A percentile compares a stretch with the other conserved stretches of the same genome.
phyloP scores from a whole-genome alignment of 805 yeast species.

The Candida coleopterorum region DNA sequence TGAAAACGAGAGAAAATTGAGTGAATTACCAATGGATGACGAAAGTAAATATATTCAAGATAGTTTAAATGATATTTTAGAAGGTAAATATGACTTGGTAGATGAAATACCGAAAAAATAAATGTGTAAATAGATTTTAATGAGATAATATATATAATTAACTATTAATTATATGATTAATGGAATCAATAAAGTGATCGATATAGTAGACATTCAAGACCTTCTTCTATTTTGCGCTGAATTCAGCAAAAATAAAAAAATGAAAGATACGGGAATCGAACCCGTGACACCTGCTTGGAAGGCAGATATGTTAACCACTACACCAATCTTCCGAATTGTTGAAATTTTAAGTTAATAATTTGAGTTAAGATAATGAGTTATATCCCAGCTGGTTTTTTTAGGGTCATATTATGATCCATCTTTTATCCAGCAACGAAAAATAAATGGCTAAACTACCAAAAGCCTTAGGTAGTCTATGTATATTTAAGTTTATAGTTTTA shows the following conservation, averaged over 20 bases:
- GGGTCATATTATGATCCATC: too few species aligned
- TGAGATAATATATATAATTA: neutral
- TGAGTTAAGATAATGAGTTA: too few species aligned
- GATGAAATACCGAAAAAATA: constrained; percentile 6
- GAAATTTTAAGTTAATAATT: too few species aligned
- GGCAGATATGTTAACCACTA: constrained; percentile 90
- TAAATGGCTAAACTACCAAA: too few species aligned
- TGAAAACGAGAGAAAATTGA: constrained; percentile 45
- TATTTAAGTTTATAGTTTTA: too few species aligned
- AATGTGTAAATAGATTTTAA: neutral
- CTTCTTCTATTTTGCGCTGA: too few species aligned
- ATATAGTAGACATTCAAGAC: too few species aligned
- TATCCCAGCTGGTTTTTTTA: too few species aligned
- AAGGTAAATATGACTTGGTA: constrained; percentile 37
- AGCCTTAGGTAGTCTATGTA: too few species aligned
- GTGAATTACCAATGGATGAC: constrained; percentile 44
- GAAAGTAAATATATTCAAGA: constrained; percentile 57
- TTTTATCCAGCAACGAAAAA: too few species aligned
- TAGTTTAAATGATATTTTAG: constrained; percentile 46
- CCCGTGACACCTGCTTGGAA: constrained; percentile 94
- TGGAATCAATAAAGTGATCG: too few species aligned
- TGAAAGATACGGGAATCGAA: constrained; percentile 91
- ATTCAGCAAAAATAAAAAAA: constrained; percentile 19
- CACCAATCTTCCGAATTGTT: constrained; percentile 93
- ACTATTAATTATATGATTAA: neutral